A percentile compares a stretch with the other conserved stretches of the same genome.
Evolutionary conservation across 192 early-diverging fungal species (phyloP).

Genomic region (Fimicolochytrium jonesii): DNA sequence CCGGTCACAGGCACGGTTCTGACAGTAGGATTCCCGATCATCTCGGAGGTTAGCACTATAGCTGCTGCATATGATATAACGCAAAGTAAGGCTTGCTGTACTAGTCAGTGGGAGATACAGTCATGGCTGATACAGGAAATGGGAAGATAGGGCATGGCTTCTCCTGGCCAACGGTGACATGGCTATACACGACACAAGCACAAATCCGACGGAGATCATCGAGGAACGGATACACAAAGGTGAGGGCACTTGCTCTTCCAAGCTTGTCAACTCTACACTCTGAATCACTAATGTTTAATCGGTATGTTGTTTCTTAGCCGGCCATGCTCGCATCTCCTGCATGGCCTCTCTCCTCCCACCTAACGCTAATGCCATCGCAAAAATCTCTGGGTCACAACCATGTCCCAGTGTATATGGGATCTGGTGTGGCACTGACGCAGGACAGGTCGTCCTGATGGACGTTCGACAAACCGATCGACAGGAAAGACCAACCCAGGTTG

Average conservation of each 20-base stretch:
- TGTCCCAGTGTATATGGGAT: conserved; percentile 33
- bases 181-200: conserved; percentile 32
- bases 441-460: conserved; percentile 46
- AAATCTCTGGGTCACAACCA: not conserved
- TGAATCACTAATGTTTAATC: no score
- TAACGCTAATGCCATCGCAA: not conserved
- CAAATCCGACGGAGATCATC: conserved; percentile 40
- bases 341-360: conserved; percentile 25
- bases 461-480: conserved; percentile 28
- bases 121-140: no score
- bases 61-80: conserved; percentile 37
- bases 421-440: conserved; percentile 45
- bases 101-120: not conserved
- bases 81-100: conserved; percentile 29
- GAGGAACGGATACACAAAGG: conserved; percentile 32
- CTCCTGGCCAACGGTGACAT: conserved; percentile 38
- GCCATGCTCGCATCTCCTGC: conserved; percentile 27
- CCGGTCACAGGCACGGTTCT: conserved; percentile 45
- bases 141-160: conserved; percentile 37
- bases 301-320: conserved; percentile 4
- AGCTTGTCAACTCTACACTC: not conserved
- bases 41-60: conserved; percentile 26
- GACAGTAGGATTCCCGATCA: conserved; percentile 43
- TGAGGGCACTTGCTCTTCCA: not conserved
- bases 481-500: no score